Evolutionary conservation across 352 stramenopile genomes (phyloP), one percentile per base, ranked within the genome.

Genomic region (Globisporangium splendens): DNA sequence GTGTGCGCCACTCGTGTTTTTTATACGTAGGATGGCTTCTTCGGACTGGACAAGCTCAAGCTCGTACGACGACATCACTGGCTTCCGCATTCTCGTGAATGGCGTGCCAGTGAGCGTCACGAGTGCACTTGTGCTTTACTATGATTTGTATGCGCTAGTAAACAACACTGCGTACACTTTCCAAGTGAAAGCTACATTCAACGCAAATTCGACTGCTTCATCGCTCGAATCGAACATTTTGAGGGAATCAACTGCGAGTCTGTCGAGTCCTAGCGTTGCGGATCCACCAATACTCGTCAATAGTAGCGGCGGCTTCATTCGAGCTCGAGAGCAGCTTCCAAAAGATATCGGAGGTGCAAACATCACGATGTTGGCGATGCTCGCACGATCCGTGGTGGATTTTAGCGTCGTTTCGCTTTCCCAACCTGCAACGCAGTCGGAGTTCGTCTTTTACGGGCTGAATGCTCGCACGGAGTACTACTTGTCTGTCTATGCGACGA

Each of bases 81-180:
- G 31, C 17, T 58, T 58, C 50, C 57, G 22, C 17, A n/a, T 63
- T 8, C 53, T 58, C 17, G 17, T 49, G 13, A 41, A 63, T 24
- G 14, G 41, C 6, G 33, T 39, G 33, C 49, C 35, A 41, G 41
- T 63, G 28, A 50, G 21, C 18, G 42, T 38, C 24, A 58, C 57
- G 2, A 38, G 41, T 1, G 20, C 42, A 7, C 38, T 33, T 21
- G 47, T 31, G n/a, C 28, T 48, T 12, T 28, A 20, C 17, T 63
- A 54, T 50, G 53, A 11, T 8, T 7, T 53, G 20, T 63, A 58
- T 33, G 51, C 44, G 0, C 41, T 63, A 21, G 43, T 10, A 6
- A 58, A 58, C 42, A 63, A 38, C 49, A 63, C 57, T 3, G 31
- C 8, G 28, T 58, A 63, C 47, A 44, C n/a, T 12, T 57, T 63